Conservation (phyloP, 176 grass and related monocot genomes). For the Dendrocalamus sinicus region DNA sequence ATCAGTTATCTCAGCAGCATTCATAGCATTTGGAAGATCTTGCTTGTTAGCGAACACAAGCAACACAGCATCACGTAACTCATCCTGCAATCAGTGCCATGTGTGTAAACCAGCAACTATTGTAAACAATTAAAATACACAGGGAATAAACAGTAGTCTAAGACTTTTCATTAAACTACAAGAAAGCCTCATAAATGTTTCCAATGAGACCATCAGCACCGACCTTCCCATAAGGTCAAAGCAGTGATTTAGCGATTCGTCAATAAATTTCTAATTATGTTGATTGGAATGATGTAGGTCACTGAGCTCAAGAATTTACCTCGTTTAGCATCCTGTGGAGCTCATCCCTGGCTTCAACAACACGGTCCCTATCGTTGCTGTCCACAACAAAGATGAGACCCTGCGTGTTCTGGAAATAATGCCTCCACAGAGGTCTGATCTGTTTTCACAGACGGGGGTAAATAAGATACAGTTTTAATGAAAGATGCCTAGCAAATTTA, state of each 20-base stretch:
- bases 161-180: neutral
- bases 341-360: slow-evolving; percentile 77
- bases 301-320: slow-evolving; percentile 25
- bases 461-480: neutral
- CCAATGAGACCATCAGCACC: neutral
- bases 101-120: neutral
- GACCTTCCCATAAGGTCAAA: neutral
- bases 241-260: neutral
- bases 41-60: slow-evolving; percentile 81
- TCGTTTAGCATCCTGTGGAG: slow-evolving; percentile 76
- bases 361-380: slow-evolving; percentile 77
- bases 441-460: slow-evolving; percentile 34
- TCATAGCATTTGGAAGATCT: slow-evolving; percentile 84
- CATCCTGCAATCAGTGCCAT: slow-evolving; percentile 51
- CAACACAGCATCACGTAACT: slow-evolving; percentile 69
- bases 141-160: neutral
- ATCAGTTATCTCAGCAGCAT: slow-evolving; percentile 72
- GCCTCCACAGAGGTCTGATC: slow-evolving; percentile 77
- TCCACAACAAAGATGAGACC: slow-evolving; percentile 77
- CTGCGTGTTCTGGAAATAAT: slow-evolving; percentile 79
- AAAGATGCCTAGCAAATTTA: neutral
- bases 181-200: neutral
- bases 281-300: neutral
- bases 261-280: neutral
- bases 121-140: neutral